These are phyloP conservation scores for Diutina neorugosa DNA, from an alignment of 1,139 yeast genomes.

Conservation along the genomic window DNA sequence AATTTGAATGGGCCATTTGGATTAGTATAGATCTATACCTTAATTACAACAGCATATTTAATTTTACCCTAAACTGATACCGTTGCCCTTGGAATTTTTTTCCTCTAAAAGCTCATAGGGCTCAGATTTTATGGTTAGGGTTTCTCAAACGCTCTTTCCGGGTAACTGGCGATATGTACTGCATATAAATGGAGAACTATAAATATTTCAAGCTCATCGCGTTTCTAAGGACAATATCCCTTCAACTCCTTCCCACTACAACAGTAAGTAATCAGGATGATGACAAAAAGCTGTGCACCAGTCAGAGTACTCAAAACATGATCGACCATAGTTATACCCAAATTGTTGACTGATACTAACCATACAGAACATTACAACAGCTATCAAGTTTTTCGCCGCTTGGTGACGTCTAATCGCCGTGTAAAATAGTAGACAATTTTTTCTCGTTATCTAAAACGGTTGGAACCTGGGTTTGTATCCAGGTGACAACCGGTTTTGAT, in stretches of 20 bases:
- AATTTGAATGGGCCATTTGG: neutral
- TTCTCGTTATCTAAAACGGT: too few species aligned
- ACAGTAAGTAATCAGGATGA: conserved; percentile 3
- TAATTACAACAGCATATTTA: neutral
- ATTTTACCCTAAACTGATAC: neutral
- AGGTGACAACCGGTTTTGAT: too few species aligned
- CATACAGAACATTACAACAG: neutral
- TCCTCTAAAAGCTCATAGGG: too few species aligned
- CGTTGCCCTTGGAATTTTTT: too few species aligned
- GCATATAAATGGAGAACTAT: neutral
- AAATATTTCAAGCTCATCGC: neutral
- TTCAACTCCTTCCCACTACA: neutral
- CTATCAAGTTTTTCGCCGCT: neutral
- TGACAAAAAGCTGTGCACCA: conserved; percentile 5
- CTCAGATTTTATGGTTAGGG: neutral
- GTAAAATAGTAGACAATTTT: too few species aligned
- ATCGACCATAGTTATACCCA: conserved; percentile 3
- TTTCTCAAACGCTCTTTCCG: neutral
- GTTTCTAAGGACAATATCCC: neutral
- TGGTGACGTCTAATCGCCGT: too few species aligned
- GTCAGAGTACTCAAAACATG: conserved; percentile 4
- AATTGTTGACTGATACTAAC: conserved; percentile 2
- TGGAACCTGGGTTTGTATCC: too few species aligned
- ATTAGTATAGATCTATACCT: neutral
- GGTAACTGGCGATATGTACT: neutral